A percentile compares a stretch with the other conserved stretches of the same genome.
phyloP scores from a whole-genome alignment of 2,329 filamentous ascomycete genomes.

The Penicillium brasilianum region DNA sequence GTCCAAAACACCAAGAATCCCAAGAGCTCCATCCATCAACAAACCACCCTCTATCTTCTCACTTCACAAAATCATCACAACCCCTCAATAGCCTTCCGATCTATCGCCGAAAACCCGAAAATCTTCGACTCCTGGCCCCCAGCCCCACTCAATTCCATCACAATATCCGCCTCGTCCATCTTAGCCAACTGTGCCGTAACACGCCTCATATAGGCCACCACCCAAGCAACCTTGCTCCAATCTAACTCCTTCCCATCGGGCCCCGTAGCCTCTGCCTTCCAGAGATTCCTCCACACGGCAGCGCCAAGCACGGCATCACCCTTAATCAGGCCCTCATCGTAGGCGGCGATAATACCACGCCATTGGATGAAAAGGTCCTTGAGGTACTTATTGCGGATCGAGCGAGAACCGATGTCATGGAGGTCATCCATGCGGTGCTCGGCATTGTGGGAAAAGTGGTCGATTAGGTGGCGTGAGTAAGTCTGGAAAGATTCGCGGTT shows the following conservation, averaged over 20 bases:
- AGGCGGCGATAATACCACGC: slow-evolving; percentile 79
- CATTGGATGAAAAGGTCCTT: slow-evolving; percentile 95
- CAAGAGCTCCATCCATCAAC: not conserved
- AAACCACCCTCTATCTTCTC: not conserved
- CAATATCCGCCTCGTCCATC: slow-evolving; percentile 59
- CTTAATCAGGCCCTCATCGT: slow-evolving; percentile 53
- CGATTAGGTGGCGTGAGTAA: slow-evolving; percentile 88
- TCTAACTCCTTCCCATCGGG: slow-evolving; percentile 58
- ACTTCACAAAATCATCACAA: slow-evolving; percentile 24
- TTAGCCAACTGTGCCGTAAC: slow-evolving; percentile 60
- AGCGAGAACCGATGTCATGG: slow-evolving; percentile 57
- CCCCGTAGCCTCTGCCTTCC: slow-evolving; percentile 68
- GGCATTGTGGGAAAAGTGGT: slow-evolving; percentile 79
- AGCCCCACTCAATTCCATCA: slow-evolving; percentile 54
- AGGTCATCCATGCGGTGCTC: slow-evolving; percentile 69
- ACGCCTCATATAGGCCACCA: slow-evolving; percentile 68
- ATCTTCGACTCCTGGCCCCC: slow-evolving; percentile 41
- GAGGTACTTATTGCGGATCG: slow-evolving; percentile 64
- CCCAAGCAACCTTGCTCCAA: slow-evolving; percentile 62
- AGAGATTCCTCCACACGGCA: slow-evolving; percentile 92
- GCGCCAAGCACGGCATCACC: slow-evolving; percentile 57
- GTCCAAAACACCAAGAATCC: not conserved
- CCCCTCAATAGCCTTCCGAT: slow-evolving; percentile 47
- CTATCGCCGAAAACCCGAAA: slow-evolving; percentile 42
- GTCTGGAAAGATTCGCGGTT: slow-evolving; percentile 68